Base-by-base conservation (phyloP, 345 rosid species). In the Nasturtium officinale region DNA sequence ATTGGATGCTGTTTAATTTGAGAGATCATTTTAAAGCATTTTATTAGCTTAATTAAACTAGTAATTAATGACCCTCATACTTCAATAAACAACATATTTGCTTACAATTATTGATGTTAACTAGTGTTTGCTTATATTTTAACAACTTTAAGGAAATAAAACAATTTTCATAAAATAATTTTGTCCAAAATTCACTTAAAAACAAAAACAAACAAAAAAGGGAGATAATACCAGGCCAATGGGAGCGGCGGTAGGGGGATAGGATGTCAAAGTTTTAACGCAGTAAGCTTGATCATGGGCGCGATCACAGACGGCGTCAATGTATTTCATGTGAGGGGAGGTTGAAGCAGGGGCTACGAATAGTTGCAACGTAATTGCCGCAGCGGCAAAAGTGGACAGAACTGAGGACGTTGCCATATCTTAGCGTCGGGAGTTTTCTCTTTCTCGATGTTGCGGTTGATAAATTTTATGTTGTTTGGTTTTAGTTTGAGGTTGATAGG, bases 281-380 rank as follows among this genome's bases (percentile, higher is more conserved):
- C 80, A 77, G 30, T 20, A 65, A 40, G 48, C 38, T 58, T 46
- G 51, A 61, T 77, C 80, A 25, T 64, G 71, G 9, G 70, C 29
- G 2, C 80, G 72, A 35, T 77, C 76, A 4, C 80, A 77, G 15
- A 77, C 18, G 5, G 76, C 56, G 33, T 77, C 76, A 29, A 77
- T 71, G 76, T 69, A 77, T 55, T 76, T 69, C 70, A 70, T 20
- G 56, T 56, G 56, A 70, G 76, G 76, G 16, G 71, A 64, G 35
- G 80, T 76, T 50, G 67, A 71, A 57, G 42, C 80, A 28, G 46
- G 18, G 30, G 10, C 43, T 23, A 65, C 6, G 16, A 77, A 13
- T 37, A 70, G 30, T 29, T 77, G 76, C 70, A 77, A 56, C 29
- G 50, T 77, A 0, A 77, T 57, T 48, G 72, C 67, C 8, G 72